Conservation (phyloP, 1,284 basidiomycete species). For the Marasmius tenuissimus region DNA sequence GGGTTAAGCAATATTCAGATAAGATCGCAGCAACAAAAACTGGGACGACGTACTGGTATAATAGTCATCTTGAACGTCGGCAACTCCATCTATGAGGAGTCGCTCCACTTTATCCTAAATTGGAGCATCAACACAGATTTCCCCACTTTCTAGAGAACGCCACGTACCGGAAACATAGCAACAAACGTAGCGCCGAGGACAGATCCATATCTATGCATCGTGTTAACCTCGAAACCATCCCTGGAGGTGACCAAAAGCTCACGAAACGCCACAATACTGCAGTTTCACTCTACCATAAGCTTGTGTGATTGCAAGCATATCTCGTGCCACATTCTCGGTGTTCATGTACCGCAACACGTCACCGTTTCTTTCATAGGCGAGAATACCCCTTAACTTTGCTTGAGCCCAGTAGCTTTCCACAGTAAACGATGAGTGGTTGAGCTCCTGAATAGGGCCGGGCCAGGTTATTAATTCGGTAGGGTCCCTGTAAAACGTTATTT, state of each 20-base stretch:
- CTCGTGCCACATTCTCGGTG: conserved; percentile 44
- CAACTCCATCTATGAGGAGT: conserved; percentile 34
- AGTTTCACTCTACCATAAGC: conserved; percentile 45
- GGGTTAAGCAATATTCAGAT: conserved; percentile 6
- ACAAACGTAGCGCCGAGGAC: conserved; percentile 47
- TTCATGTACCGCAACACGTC: conserved; percentile 38
- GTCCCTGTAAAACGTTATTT: conserved; percentile 30
- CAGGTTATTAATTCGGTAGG: not conserved
- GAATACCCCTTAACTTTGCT: conserved; percentile 27
- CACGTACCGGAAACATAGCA: conserved; percentile 43
- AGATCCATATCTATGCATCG: conserved; percentile 33
- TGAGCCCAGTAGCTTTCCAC: conserved; percentile 22
- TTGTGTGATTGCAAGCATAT: conserved; percentile 48
- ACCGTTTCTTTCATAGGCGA: conserved; percentile 30
- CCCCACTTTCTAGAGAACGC: not conserved
- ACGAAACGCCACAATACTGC: conserved; percentile 53
- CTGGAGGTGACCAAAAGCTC: not conserved
- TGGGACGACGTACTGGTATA: conserved; percentile 20
- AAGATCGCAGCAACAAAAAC: not conserved
- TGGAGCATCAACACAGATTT: not conserved
- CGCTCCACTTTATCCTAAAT: conserved; percentile 39
- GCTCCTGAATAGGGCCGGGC: not conserved
- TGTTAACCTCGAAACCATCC: not conserved
- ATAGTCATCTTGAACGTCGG: conserved; percentile 33
- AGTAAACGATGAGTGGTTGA: conserved; percentile 23